A percentile compares a stretch with the other conserved stretches of the same genome.
phyloP scores from a whole-genome alignment of 208 protist genomes.

The Leishmania aethiopica region DNA sequence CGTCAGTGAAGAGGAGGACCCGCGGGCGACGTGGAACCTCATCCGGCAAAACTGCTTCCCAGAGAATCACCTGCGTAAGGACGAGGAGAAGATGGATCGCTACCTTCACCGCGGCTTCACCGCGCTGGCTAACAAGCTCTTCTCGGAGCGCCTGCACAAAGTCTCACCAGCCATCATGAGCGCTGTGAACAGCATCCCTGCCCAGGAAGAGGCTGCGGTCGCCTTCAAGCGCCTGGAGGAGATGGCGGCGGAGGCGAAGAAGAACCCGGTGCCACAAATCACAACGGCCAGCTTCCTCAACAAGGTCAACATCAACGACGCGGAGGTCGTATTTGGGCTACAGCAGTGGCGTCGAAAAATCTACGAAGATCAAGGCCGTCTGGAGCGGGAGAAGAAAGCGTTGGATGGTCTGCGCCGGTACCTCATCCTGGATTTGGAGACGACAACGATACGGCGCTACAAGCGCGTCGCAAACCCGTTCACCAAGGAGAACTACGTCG shows the following conservation, averaged over 20 bases:
- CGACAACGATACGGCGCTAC: constrained; percentile 87
- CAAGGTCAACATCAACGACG: constrained; percentile 86
- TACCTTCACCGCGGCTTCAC: constrained; percentile 83
- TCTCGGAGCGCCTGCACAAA: constrained; percentile 84
- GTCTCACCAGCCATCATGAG: constrained; percentile 77
- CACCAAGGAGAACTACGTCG: constrained; percentile 88
- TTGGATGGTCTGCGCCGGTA: constrained; percentile 65
- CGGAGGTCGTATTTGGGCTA: constrained; percentile 87
- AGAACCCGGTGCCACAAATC: constrained; percentile 72
- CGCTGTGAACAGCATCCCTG: constrained; percentile 76
- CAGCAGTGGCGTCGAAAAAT: constrained; percentile 90
- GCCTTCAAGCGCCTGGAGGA: constrained; percentile 40
- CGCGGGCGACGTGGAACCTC: constrained; percentile 68
- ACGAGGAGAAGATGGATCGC: constrained; percentile 74
- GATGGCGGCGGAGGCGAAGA: constrained; percentile 45
- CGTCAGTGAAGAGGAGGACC: constrained; percentile 61
- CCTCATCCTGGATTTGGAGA: constrained; percentile 91
- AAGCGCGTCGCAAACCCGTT: constrained; percentile 93
- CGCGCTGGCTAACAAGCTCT: constrained; percentile 87
- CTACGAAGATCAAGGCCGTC: constrained; percentile 79
- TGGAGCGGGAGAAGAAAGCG: constrained; percentile 73
- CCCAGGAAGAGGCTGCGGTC: constrained; percentile 44
- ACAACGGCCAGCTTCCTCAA: constrained; percentile 81
- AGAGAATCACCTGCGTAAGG: constrained; percentile 54
- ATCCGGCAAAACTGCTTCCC: constrained; percentile 81